A percentile compares a stretch with the other conserved stretches of the same genome.
Conservation (phyloP, 176 grass and related monocot genomes). For the Aegilops bicornis region DNA sequence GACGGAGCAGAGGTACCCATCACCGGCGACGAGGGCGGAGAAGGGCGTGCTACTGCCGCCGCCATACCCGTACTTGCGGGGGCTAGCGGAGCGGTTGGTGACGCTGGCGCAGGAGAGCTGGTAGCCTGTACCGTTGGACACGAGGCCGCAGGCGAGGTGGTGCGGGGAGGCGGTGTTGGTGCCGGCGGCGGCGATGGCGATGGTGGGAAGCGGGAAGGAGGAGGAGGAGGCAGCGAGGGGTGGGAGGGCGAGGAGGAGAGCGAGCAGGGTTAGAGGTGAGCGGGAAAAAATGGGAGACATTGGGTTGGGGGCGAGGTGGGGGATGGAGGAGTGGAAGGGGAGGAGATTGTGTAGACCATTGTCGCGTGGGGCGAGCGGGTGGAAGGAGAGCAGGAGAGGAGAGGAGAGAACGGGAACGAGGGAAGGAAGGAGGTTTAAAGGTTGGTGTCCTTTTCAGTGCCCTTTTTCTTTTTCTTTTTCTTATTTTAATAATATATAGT, state of each 20-base stretch:
- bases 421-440: slow-evolving; percentile 49
- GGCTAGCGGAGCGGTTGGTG: neutral
- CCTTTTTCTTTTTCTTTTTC: neutral
- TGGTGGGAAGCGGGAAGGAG: slow-evolving; percentile 53
- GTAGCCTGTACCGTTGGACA: slow-evolving; percentile 6
- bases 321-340: slow-evolving; percentile 15
- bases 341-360: slow-evolving; percentile 44
- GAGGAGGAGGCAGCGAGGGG: slow-evolving; percentile 23
- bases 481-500: neutral
- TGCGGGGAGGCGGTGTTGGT: slow-evolving; percentile 21
- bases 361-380: slow-evolving; percentile 32
- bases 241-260: slow-evolving; percentile 20
- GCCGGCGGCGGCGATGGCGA: slow-evolving; percentile 59
- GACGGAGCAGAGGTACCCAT: slow-evolving; percentile 73
- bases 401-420: neutral
- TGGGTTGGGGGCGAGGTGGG: slow-evolving; percentile 34
- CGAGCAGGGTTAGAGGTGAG: slow-evolving; percentile 19
- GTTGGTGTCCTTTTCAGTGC: slow-evolving; percentile 9
- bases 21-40: slow-evolving; percentile 66
- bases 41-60: slow-evolving; percentile 26
- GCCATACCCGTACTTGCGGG: slow-evolving; percentile 40
- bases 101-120: slow-evolving; percentile 33
- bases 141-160: slow-evolving; percentile 57
- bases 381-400: slow-evolving; percentile 3
- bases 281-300: slow-evolving; percentile 41